Evolutionary conservation across 148 eudicot species (phyloP), one percentile per base, ranked within the genome.

Genomic region (Fallopia convolvulus): DNA sequence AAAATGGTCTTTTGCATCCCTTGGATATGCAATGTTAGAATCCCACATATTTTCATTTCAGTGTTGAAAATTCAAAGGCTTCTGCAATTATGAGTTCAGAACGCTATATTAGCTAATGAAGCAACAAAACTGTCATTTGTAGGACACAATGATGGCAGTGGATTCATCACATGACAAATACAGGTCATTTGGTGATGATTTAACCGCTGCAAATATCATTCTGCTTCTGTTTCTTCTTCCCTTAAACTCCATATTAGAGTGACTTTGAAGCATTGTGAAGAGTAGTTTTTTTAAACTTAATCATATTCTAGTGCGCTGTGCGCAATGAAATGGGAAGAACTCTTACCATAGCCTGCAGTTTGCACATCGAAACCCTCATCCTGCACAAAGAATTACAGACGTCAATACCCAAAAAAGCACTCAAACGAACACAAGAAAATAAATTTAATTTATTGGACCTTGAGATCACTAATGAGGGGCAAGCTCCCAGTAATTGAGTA

Each of bases 361-460:
- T 95, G 99, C 77, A 95, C 99, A 89, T 95, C 99, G 71, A 95
- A 95, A 49, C 99, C 99, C 79, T 95, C 97, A 83, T 95, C 97
- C 99, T 94, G 81, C 47, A 77, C 79, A 75, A 82, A 20, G 33
- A 78, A 78, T 53, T 76, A 11, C 44, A 21, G 42, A 61, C 72
- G 12, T 58, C 4, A 58, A 23, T 32, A 17, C 36, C 58, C 55
- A 12, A 56, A 50, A 21, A 76, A 42, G 48, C 61, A 76, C 13
- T 41, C 60, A 39, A 41, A 47, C 14, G 6, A 52, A 18, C 49
- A 70, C 18, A 50, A 52, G n/a, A 49, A 14, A 13, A 32, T n/a
- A 14, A 70, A 32, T 6, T 14, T 73, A 21, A 15, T 23, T 33
- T 49, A 46, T 70, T 70, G 44, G 33, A 94, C 98, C 91, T 94